Percentiles rank a stretch among this genome's conserved stretches.
These are phyloP conservation scores for Solanum chilense DNA, from an alignment of 257 asterid genomes.

Conservation along the genomic window DNA sequence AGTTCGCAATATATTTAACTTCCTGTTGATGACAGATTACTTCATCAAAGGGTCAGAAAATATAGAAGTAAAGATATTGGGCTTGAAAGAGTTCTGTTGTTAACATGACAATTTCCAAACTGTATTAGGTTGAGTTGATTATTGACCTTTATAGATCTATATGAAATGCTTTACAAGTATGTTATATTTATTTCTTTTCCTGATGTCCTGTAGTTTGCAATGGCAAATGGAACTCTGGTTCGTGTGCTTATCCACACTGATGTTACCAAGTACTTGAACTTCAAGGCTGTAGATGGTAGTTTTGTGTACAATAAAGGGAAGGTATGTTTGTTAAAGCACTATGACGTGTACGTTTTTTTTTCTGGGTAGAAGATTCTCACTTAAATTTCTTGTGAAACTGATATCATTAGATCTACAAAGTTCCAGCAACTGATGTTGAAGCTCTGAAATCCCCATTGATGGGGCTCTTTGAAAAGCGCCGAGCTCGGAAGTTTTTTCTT, in stretches of 20 bases:
- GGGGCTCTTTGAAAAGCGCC: constrained; percentile 96
- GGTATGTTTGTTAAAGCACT: constrained; percentile 29
- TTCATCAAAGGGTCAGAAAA: neutral
- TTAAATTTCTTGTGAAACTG: neutral
- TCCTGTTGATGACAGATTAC: neutral
- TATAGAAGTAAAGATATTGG: neutral
- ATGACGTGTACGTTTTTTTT: neutral
- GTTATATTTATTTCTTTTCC: neutral
- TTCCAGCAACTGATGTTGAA: constrained; percentile 99
- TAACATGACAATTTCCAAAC: neutral
- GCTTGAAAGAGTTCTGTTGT: neutral
- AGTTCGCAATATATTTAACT: neutral
- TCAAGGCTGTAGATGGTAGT: constrained; percentile 99
- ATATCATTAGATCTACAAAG: constrained; percentile 69
- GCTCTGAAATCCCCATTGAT: constrained; percentile 87
- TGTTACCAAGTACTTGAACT: constrained; percentile 93
- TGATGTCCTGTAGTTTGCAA: constrained; percentile 59
- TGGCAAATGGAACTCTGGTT: constrained; percentile 95
- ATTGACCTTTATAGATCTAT: neutral
- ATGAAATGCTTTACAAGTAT: neutral
- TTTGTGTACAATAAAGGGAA: constrained; percentile 94
- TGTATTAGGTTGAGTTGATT: neutral
- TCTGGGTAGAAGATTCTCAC: neutral
- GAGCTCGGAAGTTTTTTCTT: constrained; percentile 84
- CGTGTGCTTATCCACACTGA: constrained; percentile 88